Percentiles rank a stretch among this genome's conserved stretches.
Evolutionary conservation across 805 yeast genomes (phyloP).

Genomic region (Groenewaldozyma tartarivorans): DNA sequence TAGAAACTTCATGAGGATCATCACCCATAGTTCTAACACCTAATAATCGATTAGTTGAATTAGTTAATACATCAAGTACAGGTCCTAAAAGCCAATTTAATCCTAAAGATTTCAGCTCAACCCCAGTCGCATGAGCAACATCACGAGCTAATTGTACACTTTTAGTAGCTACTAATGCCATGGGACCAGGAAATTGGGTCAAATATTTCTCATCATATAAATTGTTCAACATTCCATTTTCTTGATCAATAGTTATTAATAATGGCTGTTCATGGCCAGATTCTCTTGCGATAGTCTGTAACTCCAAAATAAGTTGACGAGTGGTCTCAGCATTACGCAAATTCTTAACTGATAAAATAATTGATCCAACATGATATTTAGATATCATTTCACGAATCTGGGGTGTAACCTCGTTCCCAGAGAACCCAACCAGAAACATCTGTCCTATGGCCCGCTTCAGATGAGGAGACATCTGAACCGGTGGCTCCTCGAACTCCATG

Average conservation of each 20-base stretch:
- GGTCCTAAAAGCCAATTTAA: conserved; percentile 51
- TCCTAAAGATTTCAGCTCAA: conserved; percentile 46
- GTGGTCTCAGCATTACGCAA: conserved; percentile 40
- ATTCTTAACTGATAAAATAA: conserved; percentile 45
- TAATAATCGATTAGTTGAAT: conserved; percentile 44
- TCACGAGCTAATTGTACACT: conserved; percentile 40
- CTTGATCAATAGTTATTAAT: conserved; percentile 51
- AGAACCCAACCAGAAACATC: conserved; percentile 50
- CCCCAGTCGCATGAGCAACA: conserved; percentile 44
- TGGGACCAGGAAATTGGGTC: conserved; percentile 55
- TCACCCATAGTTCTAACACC: conserved; percentile 57
- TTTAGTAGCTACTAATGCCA: conserved; percentile 52
- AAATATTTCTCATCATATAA: conserved; percentile 42
- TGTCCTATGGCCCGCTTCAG: conserved; percentile 33
- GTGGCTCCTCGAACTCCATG: background rate
- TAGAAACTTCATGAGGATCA: conserved; percentile 48
- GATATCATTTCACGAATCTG: conserved; percentile 45
- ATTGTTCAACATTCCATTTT: conserved; percentile 54
- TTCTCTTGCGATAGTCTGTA: conserved; percentile 44
- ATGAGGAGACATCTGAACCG: conserved; percentile 6
- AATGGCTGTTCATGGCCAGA: conserved; percentile 45
- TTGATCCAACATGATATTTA: conserved; percentile 41
- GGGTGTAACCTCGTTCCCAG: conserved; percentile 43
- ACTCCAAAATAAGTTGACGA: conserved; percentile 39
- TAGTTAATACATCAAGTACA: conserved; percentile 50